phyloP scores from a whole-genome alignment of 371 early-diverging fungal species.

The Rhizomucor miehei region DNA sequence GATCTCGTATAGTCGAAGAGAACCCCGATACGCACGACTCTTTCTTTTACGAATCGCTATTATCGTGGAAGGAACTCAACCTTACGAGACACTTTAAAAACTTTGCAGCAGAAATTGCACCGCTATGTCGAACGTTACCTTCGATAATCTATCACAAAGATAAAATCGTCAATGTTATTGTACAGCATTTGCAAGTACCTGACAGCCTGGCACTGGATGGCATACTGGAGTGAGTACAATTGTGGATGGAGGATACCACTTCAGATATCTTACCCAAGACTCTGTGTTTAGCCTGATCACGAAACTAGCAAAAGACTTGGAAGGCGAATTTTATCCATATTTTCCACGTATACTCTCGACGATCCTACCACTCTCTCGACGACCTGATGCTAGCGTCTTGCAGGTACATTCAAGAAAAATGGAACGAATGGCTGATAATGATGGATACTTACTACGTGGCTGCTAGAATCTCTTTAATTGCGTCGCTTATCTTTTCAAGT shows the following conservation, averaged over 20 bases:
- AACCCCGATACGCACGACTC: conserved; percentile 70
- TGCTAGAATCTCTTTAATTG: conserved; percentile 77
- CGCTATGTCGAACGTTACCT: conserved; percentile 71
- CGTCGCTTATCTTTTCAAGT: conserved; percentile 90
- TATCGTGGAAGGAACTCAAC: conserved; percentile 85
- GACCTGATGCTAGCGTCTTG: conserved; percentile 75
- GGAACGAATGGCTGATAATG: not conserved
- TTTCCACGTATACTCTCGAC: conserved; percentile 61
- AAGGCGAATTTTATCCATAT: conserved; percentile 86
- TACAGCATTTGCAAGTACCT: conserved; percentile 60
- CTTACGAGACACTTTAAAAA: conserved; percentile 75
- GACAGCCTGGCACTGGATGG: conserved; percentile 72
- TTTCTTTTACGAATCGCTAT: conserved; percentile 79
- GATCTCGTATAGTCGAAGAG: conserved; percentile 50
- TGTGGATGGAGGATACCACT: not conserved
- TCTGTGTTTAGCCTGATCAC: conserved; percentile 71
- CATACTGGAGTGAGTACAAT: conserved; percentile 61
- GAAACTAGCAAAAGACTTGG: conserved; percentile 85
- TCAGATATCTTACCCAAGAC: too few species aligned
- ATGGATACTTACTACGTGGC: not conserved
- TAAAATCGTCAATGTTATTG: conserved; percentile 63
- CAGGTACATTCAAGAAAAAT: not conserved
- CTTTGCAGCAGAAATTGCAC: conserved; percentile 64
- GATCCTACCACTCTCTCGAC: conserved; percentile 63
- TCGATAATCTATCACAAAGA: conserved; percentile 89